Conservation (phyloP, 2,329 filamentous ascomycete genomes). For the Pestalotiopsis fici region DNA sequence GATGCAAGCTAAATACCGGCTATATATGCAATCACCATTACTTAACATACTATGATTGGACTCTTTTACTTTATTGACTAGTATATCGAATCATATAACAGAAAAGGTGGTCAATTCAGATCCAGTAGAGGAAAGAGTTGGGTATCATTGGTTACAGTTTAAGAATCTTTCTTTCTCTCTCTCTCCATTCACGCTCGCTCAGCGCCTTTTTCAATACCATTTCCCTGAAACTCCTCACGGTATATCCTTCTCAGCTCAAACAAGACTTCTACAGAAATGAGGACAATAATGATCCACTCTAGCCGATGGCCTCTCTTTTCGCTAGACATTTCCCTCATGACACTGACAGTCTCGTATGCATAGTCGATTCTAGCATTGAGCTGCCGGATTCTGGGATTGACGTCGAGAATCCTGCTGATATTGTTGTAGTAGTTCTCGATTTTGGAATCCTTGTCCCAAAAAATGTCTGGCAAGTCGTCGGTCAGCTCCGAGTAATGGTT, state of each 20-base stretch:
- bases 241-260: constrained; percentile 65
- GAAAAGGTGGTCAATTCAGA: not conserved
- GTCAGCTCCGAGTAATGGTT: constrained; percentile 98
- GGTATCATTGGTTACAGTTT: constrained; percentile 2
- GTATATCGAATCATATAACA: too few relatives aligned
- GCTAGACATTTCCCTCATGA: constrained; percentile 83
- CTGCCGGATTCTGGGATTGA: constrained; percentile 85
- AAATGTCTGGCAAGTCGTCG: constrained; percentile 90
- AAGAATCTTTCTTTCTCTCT: not conserved
- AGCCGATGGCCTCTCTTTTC: constrained; percentile 87
- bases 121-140: not conserved
- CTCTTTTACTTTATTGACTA: too few relatives aligned
- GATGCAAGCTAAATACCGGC: too few relatives aligned
- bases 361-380: constrained; percentile 98
- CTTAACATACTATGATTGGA: too few relatives aligned
- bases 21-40: too few relatives aligned
- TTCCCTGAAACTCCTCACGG: constrained; percentile 5
- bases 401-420: constrained; percentile 86
- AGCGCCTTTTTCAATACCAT: not conserved
- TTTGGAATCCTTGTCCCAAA: constrained; percentile 95
- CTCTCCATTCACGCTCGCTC: not conserved
- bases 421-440: constrained; percentile 95
- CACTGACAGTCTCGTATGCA: constrained; percentile 89
- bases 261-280: constrained; percentile 89
- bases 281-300: constrained; percentile 93